A percentile compares a stretch with the other conserved stretches of the same genome.
Evolutionary conservation across 2,329 filamentous ascomycete species (phyloP).

Genomic region (Didymella lethalis): DNA sequence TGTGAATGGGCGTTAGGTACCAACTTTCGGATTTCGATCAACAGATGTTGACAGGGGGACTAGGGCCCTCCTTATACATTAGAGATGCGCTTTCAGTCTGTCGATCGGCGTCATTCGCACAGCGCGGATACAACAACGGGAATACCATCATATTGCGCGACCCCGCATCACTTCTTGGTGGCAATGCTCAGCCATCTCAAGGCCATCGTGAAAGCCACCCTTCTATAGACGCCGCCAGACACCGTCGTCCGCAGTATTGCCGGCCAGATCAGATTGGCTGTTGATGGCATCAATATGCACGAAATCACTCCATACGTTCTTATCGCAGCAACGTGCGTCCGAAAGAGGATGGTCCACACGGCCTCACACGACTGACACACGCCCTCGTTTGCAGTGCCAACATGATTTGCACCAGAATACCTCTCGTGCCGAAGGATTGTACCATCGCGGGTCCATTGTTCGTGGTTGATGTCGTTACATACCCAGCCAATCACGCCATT

Average conservation of each 20-base stretch:
- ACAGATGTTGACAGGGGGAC: not conserved
- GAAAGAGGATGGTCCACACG: slow-evolving; percentile 9
- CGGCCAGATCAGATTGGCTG: slow-evolving; percentile 30
- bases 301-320: slow-evolving; percentile 39
- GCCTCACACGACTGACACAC: slow-evolving; percentile 14
- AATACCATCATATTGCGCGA: slow-evolving; percentile 14
- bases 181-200: slow-evolving; percentile 14
- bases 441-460: slow-evolving; percentile 18
- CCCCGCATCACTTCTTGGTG: slow-evolving; percentile 26
- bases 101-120: slow-evolving; percentile 11
- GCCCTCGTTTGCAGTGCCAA: slow-evolving; percentile 18
- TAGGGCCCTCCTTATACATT: slow-evolving; percentile 25
- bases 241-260: slow-evolving; percentile 18
- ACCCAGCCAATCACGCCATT: slow-evolving; percentile 49
- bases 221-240: slow-evolving; percentile 20
- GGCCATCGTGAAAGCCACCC: slow-evolving; percentile 15
- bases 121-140: slow-evolving; percentile 5
- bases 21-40: slow-evolving; percentile 5
- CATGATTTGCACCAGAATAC: slow-evolving; percentile 14
- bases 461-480: slow-evolving; percentile 38
- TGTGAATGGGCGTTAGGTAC: not conserved
- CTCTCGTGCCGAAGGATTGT: slow-evolving; percentile 18
- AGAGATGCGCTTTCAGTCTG: slow-evolving; percentile 4
- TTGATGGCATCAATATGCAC: slow-evolving; percentile 43
- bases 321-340: slow-evolving; percentile 22